Evolutionary conservation across 1,139 yeast species (phyloP).

Genomic region (Saccharomyces hybrid): DNA sequence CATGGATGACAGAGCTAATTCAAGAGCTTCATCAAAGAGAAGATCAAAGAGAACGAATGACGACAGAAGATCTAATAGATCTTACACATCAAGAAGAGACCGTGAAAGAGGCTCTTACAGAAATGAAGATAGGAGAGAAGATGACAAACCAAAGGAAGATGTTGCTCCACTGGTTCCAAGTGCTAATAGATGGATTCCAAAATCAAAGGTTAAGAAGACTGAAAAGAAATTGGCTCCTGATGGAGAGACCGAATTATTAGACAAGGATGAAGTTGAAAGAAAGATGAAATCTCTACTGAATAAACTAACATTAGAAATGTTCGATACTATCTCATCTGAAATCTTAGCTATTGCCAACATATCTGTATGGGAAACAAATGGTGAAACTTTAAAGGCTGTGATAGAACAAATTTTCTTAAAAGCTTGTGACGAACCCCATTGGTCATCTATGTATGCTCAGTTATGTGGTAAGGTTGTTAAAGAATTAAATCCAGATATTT

Average conservation of each 20-base stretch:
- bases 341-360: conserved; percentile 74
- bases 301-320: conserved; percentile 90
- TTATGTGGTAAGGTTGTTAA: conserved; percentile 81
- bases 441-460: conserved; percentile 97
- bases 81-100: conserved; percentile 33
- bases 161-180: conserved; percentile 32
- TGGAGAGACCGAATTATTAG: conserved; percentile 53
- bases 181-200: conserved; percentile 94
- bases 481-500: conserved; percentile 58
- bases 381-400: conserved; percentile 73
- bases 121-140: conserved; percentile 31
- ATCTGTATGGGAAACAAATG: conserved; percentile 72
- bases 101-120: conserved; percentile 33
- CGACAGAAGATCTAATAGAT: conserved; percentile 35
- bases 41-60: conserved; percentile 45
- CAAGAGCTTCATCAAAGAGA: conserved; percentile 34
- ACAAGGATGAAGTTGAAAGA: conserved; percentile 73
- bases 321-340: conserved; percentile 72
- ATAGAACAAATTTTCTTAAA: conserved; percentile 85
- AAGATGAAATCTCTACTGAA: conserved; percentile 84
- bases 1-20: conserved; percentile 43
- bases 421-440: conserved; percentile 97
- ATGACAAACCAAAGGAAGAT: conserved; percentile 27
- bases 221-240: conserved; percentile 67
- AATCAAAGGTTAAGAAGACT: conserved; percentile 48